Evolutionary conservation across 176 grass and related monocot species (phyloP).

Genomic region (Carex kokanica): DNA sequence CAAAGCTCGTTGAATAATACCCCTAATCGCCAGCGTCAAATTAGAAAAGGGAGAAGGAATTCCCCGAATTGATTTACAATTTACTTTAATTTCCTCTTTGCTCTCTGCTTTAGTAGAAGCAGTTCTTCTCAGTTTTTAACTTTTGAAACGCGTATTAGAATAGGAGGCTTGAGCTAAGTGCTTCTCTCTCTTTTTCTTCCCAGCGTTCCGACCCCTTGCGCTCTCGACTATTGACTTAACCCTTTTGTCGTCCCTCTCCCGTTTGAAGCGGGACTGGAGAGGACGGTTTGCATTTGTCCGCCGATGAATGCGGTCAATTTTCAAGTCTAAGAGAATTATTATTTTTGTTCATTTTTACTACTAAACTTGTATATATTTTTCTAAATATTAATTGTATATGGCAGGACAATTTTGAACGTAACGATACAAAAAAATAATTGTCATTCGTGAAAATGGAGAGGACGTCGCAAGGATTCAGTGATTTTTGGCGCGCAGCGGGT

Average conservation of each 20-base stretch:
- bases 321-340: too few species aligned
- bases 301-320: too few species aligned
- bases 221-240: conserved; percentile 43
- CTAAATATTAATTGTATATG: too few species aligned
- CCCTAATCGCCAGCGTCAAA: conserved; percentile 17
- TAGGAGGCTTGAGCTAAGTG: neutral
- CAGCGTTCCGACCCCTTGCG: conserved; percentile 26
- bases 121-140: neutral
- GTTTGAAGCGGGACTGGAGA: neutral
- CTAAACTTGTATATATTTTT: too few species aligned
- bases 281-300: neutral
- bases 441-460: neutral
- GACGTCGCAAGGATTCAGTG: neutral
- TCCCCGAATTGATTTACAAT: neutral
- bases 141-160: conserved; percentile 15
- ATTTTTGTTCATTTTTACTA: too few species aligned
- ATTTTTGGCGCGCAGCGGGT: conserved; percentile 13
- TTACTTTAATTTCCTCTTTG: neutral
- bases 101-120: neutral
- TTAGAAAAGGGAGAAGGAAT: neutral
- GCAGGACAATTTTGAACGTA: too few species aligned
- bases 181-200: neutral
- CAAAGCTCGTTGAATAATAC: neutral
- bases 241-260: neutral
- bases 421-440: too few species aligned